Base-by-base conservation (phyloP, 2,329 filamentous ascomycete species). In the Cytospora leucostoma region DNA sequence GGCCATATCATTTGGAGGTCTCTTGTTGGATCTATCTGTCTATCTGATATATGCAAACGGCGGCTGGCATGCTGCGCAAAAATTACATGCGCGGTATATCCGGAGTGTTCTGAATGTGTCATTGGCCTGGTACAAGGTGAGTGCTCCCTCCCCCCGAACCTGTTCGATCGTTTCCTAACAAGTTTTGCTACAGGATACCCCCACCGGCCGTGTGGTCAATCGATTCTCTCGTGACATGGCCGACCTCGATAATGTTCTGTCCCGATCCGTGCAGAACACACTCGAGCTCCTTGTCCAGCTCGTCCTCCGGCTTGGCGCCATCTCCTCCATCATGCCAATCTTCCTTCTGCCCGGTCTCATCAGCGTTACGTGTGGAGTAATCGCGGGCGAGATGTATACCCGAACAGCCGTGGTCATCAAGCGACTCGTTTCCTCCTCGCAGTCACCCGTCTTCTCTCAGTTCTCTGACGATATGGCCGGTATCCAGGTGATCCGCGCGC, bases 371-470 rank as follows among this genome's bases (percentile, higher is more conserved):
- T 68, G 74, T 19, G 79, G 78, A 10, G 71, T 78, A 47, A 17
- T 74, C 32, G 74, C 76, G 17, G 78, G 78, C 47, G 78, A 80
- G 66, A 72, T 79, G 69, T 81, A 80, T 67, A 79, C 76, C 1
- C 73, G 78, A n/a, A 77, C 77, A 1, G 76, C 78, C 11, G 73
- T 79, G 3, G 74, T 74, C 2, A 70, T 80, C 60, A 80, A 79
- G 67, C 72, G 78, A 5, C 71, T 80, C 0, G 69, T 74, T 5
- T 75, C 77, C 0, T 73, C 77, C 1, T 75, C 75, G 5, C 77
- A 78, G 56, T 84, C 82, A 0, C 84, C 84, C 13, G 77, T 86
- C 2, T 85, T 85, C 68, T 81, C 82, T 1, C 83, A 84, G 62
- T 85, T 85, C 64, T 78, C 80, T 17, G 69, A 72, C 51, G 66